These are phyloP conservation scores for Butyriboletus regius DNA, from an alignment of 1,284 basidiomycete genomes.

Conservation along the genomic window DNA sequence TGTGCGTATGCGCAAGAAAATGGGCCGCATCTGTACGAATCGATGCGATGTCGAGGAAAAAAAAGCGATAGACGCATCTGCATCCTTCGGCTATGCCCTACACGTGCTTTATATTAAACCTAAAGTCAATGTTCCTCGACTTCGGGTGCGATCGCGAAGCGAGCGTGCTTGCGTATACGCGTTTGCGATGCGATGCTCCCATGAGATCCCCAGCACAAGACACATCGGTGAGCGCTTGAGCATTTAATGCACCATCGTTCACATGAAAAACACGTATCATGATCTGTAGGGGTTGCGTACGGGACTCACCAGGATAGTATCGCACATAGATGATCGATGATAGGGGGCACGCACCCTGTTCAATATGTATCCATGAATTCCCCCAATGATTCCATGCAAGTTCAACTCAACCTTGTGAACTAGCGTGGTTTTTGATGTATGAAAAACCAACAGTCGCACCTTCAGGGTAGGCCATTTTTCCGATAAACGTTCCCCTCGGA, in stretches of 20 bases:
- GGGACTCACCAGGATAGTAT: background rate
- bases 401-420: background rate
- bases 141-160: background rate
- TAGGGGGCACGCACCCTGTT: background rate
- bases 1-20: too few relatives aligned
- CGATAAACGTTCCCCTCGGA: background rate
- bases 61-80: background rate
- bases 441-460: background rate
- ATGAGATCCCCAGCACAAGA: background rate
- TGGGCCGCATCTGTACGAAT: background rate
- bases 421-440: background rate
- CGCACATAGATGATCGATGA: background rate
- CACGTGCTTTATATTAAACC: constrained; percentile 10
- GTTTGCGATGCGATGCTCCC: background rate
- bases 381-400: background rate
- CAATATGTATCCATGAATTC: background rate
- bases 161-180: background rate
- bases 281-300: background rate
- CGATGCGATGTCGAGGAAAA: background rate
- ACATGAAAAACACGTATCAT: background rate
- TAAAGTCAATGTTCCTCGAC: constrained; percentile 7
- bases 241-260: background rate
- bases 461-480: background rate
- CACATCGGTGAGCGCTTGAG: background rate
- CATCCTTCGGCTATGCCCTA: background rate